These are phyloP conservation scores for Endocalyx cinctus DNA, from an alignment of 2,329 filamentous ascomycete genomes.

Conservation along the genomic window DNA sequence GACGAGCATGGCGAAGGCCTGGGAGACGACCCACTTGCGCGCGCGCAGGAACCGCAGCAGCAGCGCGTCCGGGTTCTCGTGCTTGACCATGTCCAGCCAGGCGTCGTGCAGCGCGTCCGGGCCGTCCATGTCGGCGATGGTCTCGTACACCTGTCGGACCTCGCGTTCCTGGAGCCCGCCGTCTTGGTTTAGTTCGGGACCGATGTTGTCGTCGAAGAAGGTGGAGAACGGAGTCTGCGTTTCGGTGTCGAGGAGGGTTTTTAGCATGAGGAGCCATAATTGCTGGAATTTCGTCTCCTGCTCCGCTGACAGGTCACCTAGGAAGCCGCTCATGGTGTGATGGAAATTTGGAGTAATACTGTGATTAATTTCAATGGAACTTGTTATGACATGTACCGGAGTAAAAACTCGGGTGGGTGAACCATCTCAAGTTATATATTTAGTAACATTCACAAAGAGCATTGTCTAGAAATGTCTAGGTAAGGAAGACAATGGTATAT, in stretches of 20 bases:
- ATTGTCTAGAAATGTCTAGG: too few species aligned
- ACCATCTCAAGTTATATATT: too few species aligned
- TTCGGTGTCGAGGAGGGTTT: conserved; percentile 59
- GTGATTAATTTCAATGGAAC: too few species aligned
- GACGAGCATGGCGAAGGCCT: conserved; percentile 84
- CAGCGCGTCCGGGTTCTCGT: conserved; percentile 83
- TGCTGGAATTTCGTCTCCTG: conserved; percentile 81
- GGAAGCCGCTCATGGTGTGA: too few species aligned
- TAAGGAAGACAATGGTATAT: too few species aligned
- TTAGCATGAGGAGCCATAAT: conserved; percentile 70
- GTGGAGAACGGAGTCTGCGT: conserved; percentile 10
- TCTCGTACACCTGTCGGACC: too few species aligned
- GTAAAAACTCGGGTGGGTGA: too few species aligned
- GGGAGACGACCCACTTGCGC: conserved; percentile 87
- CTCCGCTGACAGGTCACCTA: conserved; percentile 76
- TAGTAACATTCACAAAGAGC: too few species aligned
- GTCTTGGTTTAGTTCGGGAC: conserved; percentile 61
- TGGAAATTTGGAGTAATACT: too few species aligned
- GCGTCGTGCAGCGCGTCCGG: conserved; percentile 63
- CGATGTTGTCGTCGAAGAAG: conserved; percentile 66
- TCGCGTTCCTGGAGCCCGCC: too few species aligned
- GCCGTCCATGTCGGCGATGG: too few species aligned
- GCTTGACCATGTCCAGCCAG: conserved; percentile 81
- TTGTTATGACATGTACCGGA: too few species aligned
- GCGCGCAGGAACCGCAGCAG: conserved; percentile 75